Evolutionary conservation across 805 yeast genomes (phyloP), one percentile per base, ranked within the genome.

Genomic region (Saccharomycopsis sp.): DNA sequence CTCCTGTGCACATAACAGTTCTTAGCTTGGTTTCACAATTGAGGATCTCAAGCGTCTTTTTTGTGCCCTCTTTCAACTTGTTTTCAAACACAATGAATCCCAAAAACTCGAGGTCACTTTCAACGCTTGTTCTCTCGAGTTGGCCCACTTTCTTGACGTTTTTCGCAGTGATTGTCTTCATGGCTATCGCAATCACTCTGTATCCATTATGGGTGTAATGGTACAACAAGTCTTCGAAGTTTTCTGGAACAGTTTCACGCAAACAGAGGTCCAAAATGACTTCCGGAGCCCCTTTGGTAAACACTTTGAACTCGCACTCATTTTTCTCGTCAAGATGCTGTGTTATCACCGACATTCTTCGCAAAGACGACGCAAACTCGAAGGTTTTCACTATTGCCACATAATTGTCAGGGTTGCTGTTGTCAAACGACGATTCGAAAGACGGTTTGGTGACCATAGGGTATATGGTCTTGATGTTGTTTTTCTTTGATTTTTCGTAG

Each of bases 241-340:
- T 81, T 1, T 70, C 67, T 0, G 99, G 99, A 53, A 94, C 71
- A 0, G 91, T 74, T 18, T 79, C 81, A 1, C 85, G 82, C 15
- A 75, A 73, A 71, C 99, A 94, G 34, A 94, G 82, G 16, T 82
- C 85, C 34, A 79, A 75, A 78, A 94, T 88, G 9, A 91, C 89
- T 68, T 94, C 99, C 0, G 99, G 99, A 0, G 99, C 99, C 53
- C 99, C 99, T 68, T 94, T 94, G 12, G 94, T 90, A 67, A 81
- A 85, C 0, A 84, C 81, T 60, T 73, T 71, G 61, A 76, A 75
- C 20, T 73, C 70, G 5, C 34, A 15, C 5, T 56, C 46, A 2
- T 59, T 52, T 15, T 66, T 64, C 20, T 74, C 75, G 34, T 69
- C 65, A 46, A 70, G 72, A 1, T 76, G 74, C 58, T 80, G 79